Evolutionary conservation across 768 basidiomycete species (phyloP), one percentile per base, ranked within the genome.

Genomic region (Leccinum ochraceum): DNA sequence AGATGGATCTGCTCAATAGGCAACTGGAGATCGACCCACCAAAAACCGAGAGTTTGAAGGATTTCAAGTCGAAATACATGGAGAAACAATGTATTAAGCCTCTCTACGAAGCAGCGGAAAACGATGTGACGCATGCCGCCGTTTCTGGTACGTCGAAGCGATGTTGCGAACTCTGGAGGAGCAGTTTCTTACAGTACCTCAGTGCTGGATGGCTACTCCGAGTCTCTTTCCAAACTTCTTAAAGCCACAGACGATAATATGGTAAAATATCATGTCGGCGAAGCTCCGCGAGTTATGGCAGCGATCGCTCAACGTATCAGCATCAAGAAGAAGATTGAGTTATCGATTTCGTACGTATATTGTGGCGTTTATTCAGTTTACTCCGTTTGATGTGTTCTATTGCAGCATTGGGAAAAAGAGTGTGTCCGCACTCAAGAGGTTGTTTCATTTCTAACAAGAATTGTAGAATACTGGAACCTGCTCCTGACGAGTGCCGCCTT

Each of bases 251-350:
- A 48, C 4, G 24, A 57, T 28, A 52, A 16, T 16, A 67, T 67
- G 65, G 26, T 17, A 5, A 49, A 42, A 5, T 52, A 60, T 44
- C 13, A 57, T 39, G 44, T 57, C 17, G 51, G 60, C 17, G 65
- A 67, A 53, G 65, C 53, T 4, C 61, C 65, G 1, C 58, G 55
- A 11, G 13, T 50, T 16, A 8, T 57, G 20, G 65, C 65, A 7
- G 17, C 53, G 26, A 67, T 67, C 10, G 65, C 65, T 30, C 65
- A 66, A 9, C 61, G 65, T 7, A 42, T 67, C 37, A 60, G 56
- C 3, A 55, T 67, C 24, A 66, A 67, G 53, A 44, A 63, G 13
- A 66, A 66, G 20, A 46, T 66, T 2, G 65, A 67, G 4, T 20
- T 28, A 42, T 66, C 65, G 2, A 57, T 66, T 32, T 13, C 53